A percentile compares a stretch with the other conserved stretches of the same genome.
These are phyloP conservation scores for Stentor roeselii DNA, from an alignment of 73 alveolate genomes.

Conservation along the genomic window DNA sequence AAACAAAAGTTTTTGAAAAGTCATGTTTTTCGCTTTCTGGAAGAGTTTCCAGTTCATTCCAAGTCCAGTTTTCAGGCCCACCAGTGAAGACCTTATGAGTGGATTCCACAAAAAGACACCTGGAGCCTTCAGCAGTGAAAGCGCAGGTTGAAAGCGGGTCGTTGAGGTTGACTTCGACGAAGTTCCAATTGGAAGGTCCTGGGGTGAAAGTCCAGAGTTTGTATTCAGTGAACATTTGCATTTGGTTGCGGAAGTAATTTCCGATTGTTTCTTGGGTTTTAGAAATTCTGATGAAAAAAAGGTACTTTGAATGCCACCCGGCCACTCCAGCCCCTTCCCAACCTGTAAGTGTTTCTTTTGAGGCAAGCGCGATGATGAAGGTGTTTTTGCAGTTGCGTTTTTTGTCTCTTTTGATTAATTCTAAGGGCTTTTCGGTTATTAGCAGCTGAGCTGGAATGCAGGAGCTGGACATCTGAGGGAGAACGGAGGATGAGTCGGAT, in stretches of 20 bases:
- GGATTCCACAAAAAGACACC: background rate
- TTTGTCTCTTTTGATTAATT: background rate
- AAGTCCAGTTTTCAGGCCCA: background rate
- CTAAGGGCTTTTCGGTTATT: background rate
- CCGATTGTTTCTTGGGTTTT: background rate
- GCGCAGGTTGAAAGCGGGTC: background rate
- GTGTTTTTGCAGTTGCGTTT: background rate
- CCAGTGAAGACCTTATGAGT: background rate
- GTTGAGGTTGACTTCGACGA: slow-evolving; percentile 2
- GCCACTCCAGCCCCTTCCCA: slow-evolving; percentile 22
- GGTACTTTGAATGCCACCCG: background rate
- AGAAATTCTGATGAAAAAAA: background rate
- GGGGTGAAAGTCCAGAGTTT: slow-evolving; percentile 17
- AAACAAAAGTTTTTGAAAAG: background rate
- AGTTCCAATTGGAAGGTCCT: background rate
- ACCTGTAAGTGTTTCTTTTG: slow-evolving; percentile 4
- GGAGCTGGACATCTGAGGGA: background rate
- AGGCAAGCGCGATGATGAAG: slow-evolving; percentile 7
- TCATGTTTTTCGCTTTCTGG: background rate
- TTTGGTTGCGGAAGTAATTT: background rate
- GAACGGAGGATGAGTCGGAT: slow-evolving; percentile 42
- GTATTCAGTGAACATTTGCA: background rate
- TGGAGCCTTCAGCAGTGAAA: background rate
- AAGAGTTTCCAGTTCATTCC: background rate
- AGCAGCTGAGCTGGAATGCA: slow-evolving; percentile 19